Conservation (phyloP, 768 basidiomycete genomes). For the Xerocomellus intermedius region DNA sequence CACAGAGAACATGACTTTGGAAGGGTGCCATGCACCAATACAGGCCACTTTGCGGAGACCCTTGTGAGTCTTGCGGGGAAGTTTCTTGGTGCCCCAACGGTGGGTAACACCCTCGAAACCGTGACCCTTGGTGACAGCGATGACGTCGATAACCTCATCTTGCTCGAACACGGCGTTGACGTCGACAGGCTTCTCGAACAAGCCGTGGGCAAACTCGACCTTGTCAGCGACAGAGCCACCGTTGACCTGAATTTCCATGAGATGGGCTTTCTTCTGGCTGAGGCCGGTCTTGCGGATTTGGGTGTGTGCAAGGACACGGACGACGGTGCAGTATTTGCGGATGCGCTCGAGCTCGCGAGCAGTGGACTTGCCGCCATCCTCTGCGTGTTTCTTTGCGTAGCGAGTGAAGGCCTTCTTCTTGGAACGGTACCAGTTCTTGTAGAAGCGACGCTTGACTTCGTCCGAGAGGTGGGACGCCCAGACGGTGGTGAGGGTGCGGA, state of each 20-base stretch:
- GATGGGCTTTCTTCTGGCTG: conserved; percentile 98
- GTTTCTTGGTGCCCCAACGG: conserved; percentile 99
- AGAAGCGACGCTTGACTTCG: conserved; percentile 98
- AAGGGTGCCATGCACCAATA: conserved; percentile 98
- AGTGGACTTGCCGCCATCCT: conserved; percentile 88
- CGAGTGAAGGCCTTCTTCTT: conserved; percentile 99
- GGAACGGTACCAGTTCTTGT: conserved; percentile 99
- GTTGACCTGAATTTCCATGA: conserved; percentile 99
- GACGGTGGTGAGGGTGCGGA: conserved; percentile 97
- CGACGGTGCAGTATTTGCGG: conserved; percentile 99
- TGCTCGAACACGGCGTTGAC: conserved; percentile 88
- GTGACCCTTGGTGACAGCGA: conserved; percentile 99
- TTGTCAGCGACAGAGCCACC: conserved; percentile 96
- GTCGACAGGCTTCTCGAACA: conserved; percentile 97
- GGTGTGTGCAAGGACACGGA: conserved; percentile 98
- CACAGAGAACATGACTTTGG: conserved; percentile 99
- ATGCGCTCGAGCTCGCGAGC: conserved; percentile 98
- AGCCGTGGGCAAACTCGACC: conserved; percentile 88
- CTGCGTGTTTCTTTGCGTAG: conserved; percentile 99
- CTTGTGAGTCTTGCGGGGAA: conserved; percentile 98
- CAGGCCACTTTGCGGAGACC: conserved; percentile 99
- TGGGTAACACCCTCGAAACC: conserved; percentile 99
- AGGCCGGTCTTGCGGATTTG: conserved; percentile 98
- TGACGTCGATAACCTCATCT: conserved; percentile 94
- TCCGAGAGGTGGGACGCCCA: conserved; percentile 98